Evolutionary conservation across 2,329 filamentous ascomycete genomes (phyloP), one percentile per base, ranked within the genome.

Genomic region (Pestalotiopsis sp.): DNA sequence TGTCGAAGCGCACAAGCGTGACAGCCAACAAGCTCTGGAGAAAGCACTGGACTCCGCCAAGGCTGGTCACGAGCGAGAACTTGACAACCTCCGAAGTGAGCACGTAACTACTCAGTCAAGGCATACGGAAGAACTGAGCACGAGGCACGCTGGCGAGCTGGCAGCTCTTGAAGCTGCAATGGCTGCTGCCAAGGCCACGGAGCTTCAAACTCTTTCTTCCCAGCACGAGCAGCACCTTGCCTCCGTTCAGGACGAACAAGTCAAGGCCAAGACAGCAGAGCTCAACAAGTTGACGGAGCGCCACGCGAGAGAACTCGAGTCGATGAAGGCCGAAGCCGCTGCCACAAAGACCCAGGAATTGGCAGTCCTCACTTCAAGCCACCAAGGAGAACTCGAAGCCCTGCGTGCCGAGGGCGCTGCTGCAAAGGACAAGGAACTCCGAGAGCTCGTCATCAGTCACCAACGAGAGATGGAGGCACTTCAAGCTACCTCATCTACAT

Each of bases 31-130:
- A 40, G 58, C 57, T 14, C 40, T 67, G 25, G 66, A 62, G 38
- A n/a, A 67, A 23, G 66, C 40, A 11, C 20, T 57, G 38, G 41
- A n/a, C 9, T 36, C 58, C 13, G 58, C 58, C 7, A 67, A 56
- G 38, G 66, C 41, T 9, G 52, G 41, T 25, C 65, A 66, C 17
- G 65, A 66, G 11, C 65, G 65, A 4, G 36, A 75, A 41, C 67
- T 77, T 12, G 75, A 76, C 14, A 68, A 68, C 2, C 60, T 78
- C 25, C 76, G 70, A 67, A 75, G 69, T 59, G 77, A 78, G 25
- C 71, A 75, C 68, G 66, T 73, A 20, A 69, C 74, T 31, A 31
- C 70, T 9, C 73, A 68, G 62, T 71, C 72, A 6, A 74, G 70
- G 45, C 76, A 77, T 60, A 23, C 75, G 1, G 76, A 76, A 17